Base-by-base conservation (phyloP, 108 stramenopile genomes). In the Seminavis robusta region DNA sequence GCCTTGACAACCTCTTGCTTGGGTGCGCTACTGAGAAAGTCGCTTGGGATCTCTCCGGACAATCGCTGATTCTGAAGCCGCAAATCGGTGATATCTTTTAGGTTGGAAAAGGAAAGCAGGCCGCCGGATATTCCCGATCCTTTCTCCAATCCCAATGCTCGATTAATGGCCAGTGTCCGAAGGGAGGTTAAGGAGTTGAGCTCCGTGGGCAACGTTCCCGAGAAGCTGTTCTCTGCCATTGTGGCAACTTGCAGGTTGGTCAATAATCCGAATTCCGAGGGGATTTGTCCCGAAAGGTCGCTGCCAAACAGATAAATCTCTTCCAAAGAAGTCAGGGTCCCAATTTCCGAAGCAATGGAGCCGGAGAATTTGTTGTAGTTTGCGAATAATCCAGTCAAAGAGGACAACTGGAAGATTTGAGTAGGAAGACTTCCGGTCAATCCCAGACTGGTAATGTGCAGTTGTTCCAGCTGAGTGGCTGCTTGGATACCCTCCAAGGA, bases 191-290 rank as follows among this genome's bases (percentile, higher is more conserved):
- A 47, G 11, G 34, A 11, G 16, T 52, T 52, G 16, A 79, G 67
- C 10, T 27, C 27, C 36, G 15, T 10, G 3, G 76, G 67, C 20
- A 81, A 42, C 4, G 47, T n/a, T 9, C 63, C 64, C 0, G 44
- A 67, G 36, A 87, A 69, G 1, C 58, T 67, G 40, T 77, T 88
- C 28, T 83, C 57, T 30, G 57, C 58, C 17, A 88, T 52, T 11
- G 55, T 42, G 15, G 87, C 52, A 37, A 73, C 76, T 20, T 59
- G 41, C 37, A 89, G 77, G 9, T 69, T 49, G 4, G 55, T 34
- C 6, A 84, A 37, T 4, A 42, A 11, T 1, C 71, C 79, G 43
- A 89, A 67, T 25, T 61, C 54, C 0, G 37, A 4, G 13, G 88
- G 88, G 25, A 89, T 32, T 0, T 63, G 25, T 15, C 86, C 86